Base-by-base conservation (phyloP, 1,139 yeast species). In the Zygoascus hellenicus region DNA sequence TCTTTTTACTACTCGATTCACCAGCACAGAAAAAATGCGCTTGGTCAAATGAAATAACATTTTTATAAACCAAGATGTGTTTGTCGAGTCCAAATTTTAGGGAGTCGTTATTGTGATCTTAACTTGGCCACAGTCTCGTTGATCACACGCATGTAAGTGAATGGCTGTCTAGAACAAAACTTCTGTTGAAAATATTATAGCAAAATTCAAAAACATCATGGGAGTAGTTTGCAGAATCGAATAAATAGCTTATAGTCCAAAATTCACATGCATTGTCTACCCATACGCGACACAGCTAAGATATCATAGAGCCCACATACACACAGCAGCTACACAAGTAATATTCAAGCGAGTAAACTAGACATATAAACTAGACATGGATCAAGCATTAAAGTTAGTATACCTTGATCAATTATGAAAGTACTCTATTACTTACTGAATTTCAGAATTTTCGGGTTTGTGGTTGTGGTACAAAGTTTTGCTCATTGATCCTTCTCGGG, bases 21-120 rank as follows among this genome's bases (percentile, higher is more conserved):
- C 79, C 70, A 11, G 78, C 72, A 0, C 88, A 79, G 57, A 83
- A 83, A 0, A 90, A 90, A 61, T 83, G 84, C 53, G 82, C 82
- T 46, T 77, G 75, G 52, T 73, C 59, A 38, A 78, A 71, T 31
- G 61, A 55, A 46, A 63, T 55, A 38, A 70, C 64, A 41, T 76
- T 61, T 48, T 81, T 74, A 58, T 81, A 80, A 43, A 83, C 64
- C 57, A 72, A 83, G 0, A 78, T 80, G 59, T 76, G 82, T 15
- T 82, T 80, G n/a, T 87, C 87, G 4, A 87, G 83, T 46, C 62
- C 59, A 13, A 73, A 64, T 35, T 67, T 66, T 80, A 72, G 7
- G 56, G 45, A 3, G 61, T 59, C 0, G 70, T 67, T 0, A 67
- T 61, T n/a, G 57, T 51, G 38, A 67, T 53, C 19, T 58, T 51